Evolutionary conservation across 495 filamentous ascomycete genomes (phyloP).

Genomic region (Sabuloglossum arenarium): DNA sequence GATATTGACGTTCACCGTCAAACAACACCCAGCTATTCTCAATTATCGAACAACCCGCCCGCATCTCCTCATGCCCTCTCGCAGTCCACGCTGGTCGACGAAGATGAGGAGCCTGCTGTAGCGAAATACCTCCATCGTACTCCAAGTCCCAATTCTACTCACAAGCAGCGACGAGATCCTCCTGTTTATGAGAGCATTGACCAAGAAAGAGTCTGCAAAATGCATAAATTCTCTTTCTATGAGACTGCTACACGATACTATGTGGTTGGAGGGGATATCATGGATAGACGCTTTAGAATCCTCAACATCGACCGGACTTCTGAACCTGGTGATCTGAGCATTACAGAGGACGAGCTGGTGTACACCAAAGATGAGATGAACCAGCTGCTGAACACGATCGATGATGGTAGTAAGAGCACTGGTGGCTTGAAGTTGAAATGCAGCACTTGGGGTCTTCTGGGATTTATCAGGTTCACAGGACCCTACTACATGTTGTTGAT

Average conservation of each 20-base stretch:
- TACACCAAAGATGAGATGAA: conserved; percentile 89
- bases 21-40: conserved; percentile 12
- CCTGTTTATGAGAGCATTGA: conserved; percentile 34
- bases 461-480: conserved; percentile 88
- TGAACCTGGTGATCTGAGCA: conserved; percentile 56
- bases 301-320: conserved; percentile 85
- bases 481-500: conserved; percentile 96
- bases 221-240: conserved; percentile 92
- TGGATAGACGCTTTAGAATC: conserved; percentile 73
- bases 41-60: conserved; percentile 19
- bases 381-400: conserved; percentile 77
- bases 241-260: conserved; percentile 87
- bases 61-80: conserved; percentile 13
- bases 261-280: conserved; percentile 75
- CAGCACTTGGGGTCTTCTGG: conserved; percentile 81
- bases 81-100: conserved; percentile 27
- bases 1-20: background rate
- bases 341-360: conserved; percentile 84
- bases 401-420: conserved; percentile 80
- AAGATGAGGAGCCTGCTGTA: conserved; percentile 42
- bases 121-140: conserved; percentile 43
- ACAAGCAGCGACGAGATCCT: conserved; percentile 26
- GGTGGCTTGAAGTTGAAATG: conserved; percentile 84
- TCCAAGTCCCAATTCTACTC: conserved; percentile 29
- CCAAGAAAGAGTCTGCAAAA: conserved; percentile 54